Conservation (phyloP, 2,329 filamentous ascomycete genomes). For the Aspergillus sclerotialis region DNA sequence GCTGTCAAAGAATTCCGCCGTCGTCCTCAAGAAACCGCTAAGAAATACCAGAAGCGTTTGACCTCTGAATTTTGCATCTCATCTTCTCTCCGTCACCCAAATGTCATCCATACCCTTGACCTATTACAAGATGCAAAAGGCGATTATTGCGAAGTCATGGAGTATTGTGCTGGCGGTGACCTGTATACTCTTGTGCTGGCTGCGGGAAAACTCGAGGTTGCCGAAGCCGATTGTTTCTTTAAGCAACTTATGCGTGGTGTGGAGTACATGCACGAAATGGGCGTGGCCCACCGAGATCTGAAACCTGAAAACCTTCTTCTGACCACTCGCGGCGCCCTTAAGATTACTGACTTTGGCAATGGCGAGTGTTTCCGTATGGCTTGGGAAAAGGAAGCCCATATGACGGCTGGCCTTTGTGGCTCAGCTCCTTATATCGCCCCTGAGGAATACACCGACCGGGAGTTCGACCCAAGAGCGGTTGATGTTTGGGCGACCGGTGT, state of each 20-base stretch:
- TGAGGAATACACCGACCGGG: conserved; percentile 89
- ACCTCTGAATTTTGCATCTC: conserved; percentile 99
- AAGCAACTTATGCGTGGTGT: conserved; percentile 99
- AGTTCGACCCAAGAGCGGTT: conserved; percentile 95
- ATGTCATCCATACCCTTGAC: conserved; percentile 96
- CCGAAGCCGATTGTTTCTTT: conserved; percentile 96
- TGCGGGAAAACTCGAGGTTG: conserved; percentile 78
- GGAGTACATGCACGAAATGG: conserved; percentile 99
- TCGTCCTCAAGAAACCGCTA: conserved; percentile 85
- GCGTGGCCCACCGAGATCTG: conserved; percentile 90
- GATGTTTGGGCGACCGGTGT: conserved; percentile 98
- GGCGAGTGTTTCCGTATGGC: conserved; percentile 99
- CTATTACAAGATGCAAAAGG: conserved; percentile 93
- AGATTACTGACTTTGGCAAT: conserved; percentile 98
- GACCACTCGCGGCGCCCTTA: conserved; percentile 84
- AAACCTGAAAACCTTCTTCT: conserved; percentile 95
- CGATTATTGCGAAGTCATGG: conserved; percentile 98
- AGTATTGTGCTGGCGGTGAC: conserved; percentile 95
- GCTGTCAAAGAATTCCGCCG: conserved; percentile 98
- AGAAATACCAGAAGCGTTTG: conserved; percentile 95
- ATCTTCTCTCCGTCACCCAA: conserved; percentile 90
- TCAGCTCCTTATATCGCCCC: conserved; percentile 96
- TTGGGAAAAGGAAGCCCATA: conserved; percentile 96
- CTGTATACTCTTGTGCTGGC: conserved; percentile 89
- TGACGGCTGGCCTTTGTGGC: conserved; percentile 94